These are phyloP conservation scores for Hericium erinaceus DNA, from an alignment of 768 basidiomycete genomes.

Conservation along the genomic window DNA sequence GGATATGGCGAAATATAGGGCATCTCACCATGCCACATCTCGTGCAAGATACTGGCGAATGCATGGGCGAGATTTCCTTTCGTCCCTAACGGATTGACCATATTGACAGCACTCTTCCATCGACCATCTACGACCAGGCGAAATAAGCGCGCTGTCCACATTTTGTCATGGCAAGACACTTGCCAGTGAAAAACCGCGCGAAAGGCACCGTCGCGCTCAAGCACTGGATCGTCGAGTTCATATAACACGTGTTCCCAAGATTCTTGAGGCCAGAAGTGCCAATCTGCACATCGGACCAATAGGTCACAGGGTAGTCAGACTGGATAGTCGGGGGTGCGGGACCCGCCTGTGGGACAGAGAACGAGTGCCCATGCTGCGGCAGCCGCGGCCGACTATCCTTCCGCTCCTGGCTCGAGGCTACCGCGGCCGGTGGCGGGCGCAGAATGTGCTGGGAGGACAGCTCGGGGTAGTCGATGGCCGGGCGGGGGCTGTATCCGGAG, in stretches of 20 bases:
- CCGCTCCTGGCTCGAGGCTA: slow-evolving; percentile 58
- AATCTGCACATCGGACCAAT: slow-evolving; percentile 77
- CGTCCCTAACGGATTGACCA: slow-evolving; percentile 77
- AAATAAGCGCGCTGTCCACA: not conserved
- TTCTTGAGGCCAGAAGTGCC: slow-evolving; percentile 88
- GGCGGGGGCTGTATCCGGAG: slow-evolving; percentile 31
- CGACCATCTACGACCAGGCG: slow-evolving; percentile 47
- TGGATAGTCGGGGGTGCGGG: slow-evolving; percentile 59
- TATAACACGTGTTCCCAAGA: slow-evolving; percentile 95
- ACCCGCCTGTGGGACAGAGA: slow-evolving; percentile 23
- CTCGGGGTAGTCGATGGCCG: slow-evolving; percentile 76
- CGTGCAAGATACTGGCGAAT: slow-evolving; percentile 75
- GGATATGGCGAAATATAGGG: slow-evolving; percentile 73
- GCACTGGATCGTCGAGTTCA: slow-evolving; percentile 98
- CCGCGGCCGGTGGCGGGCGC: slow-evolving; percentile 74
- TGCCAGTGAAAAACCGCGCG: slow-evolving; percentile 85
- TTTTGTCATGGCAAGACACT: slow-evolving; percentile 14
- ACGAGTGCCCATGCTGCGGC: slow-evolving; percentile 27
- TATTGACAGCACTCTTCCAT: slow-evolving; percentile 80
- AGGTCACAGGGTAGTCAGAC: slow-evolving; percentile 73
- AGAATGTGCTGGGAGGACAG: slow-evolving; percentile 50
- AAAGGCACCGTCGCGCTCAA: slow-evolving; percentile 92
- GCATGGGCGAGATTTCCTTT: slow-evolving; percentile 74
- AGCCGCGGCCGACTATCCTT: slow-evolving; percentile 60
- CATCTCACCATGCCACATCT: slow-evolving; percentile 83